Evolutionary conservation across 352 stramenopile genomes (phyloP).

Genomic region (Phytophthora kernoviae): DNA sequence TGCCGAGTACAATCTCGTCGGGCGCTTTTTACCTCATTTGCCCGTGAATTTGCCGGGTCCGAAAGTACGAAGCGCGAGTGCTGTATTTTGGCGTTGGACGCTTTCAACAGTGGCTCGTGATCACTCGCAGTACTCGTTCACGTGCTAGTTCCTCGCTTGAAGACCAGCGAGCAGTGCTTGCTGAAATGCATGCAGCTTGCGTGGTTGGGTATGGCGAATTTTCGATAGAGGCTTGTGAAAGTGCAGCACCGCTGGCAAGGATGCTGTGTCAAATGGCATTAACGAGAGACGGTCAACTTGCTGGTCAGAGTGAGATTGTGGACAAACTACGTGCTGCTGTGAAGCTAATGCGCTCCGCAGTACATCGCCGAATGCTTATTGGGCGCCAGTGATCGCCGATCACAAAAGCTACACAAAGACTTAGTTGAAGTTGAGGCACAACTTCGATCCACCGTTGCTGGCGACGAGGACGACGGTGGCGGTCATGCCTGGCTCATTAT

Average conservation of each 20-base stretch:
- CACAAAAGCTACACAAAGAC: constrained; percentile 48
- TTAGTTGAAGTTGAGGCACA: constrained; percentile 46
- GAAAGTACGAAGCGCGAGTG: constrained; percentile 64
- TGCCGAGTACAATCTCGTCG: constrained; percentile 42
- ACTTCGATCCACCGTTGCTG: constrained; percentile 22
- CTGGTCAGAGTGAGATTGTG: constrained; percentile 11
- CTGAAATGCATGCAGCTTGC: constrained; percentile 47
- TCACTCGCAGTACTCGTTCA: constrained; percentile 2
- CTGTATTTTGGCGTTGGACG: constrained; percentile 60
- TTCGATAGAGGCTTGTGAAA: constrained; percentile 61
- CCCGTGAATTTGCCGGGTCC: constrained; percentile 51
- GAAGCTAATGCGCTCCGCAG: constrained; percentile 39
- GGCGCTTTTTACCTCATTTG: constrained; percentile 68
- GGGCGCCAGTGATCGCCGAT: constrained; percentile 55
- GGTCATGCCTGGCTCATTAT: constrained; percentile 62
- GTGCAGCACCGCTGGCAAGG: constrained; percentile 38
- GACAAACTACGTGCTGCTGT: constrained; percentile 42
- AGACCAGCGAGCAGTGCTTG: constrained; percentile 39
- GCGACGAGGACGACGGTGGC: constrained; percentile 35
- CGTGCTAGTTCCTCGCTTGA: constrained; percentile 29
- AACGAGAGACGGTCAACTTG: constrained; percentile 13
- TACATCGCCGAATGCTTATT: constrained; percentile 65
- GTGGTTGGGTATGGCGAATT: constrained; percentile 69
- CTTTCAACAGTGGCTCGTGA: constrained; percentile 55
- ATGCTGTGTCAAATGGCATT: constrained; percentile 40